A percentile compares a stretch with the other conserved stretches of the same genome.
Conservation (phyloP, 768 basidiomycete species). For the Kwoniella sp. region DNA sequence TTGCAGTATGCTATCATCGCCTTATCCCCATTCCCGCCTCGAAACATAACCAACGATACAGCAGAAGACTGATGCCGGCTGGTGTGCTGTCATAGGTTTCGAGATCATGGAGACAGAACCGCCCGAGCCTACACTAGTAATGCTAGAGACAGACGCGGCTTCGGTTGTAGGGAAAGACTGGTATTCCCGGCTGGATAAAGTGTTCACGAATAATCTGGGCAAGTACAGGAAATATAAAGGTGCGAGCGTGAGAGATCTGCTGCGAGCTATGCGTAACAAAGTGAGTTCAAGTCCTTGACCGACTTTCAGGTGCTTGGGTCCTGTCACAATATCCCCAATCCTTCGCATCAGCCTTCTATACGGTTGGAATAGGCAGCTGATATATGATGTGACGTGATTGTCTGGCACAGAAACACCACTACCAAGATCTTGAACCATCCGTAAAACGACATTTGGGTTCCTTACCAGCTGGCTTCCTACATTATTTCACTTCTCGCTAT, state of each 20-base stretch:
- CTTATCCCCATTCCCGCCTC: no score
- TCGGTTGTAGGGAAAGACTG: conserved; percentile 79
- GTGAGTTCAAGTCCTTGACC: conserved; percentile 58
- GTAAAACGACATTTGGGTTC: conserved; percentile 84
- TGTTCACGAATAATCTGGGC: conserved; percentile 90
- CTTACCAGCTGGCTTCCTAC: conserved; percentile 87
- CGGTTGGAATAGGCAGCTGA: no score
- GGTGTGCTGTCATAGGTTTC: conserved; percentile 60
- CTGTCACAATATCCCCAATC: no score
- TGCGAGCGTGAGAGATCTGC: conserved; percentile 81
- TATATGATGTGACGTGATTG: not conserved
- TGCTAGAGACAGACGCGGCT: conserved; percentile 70
- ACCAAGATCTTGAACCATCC: conserved; percentile 91
- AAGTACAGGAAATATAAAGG: conserved; percentile 98
- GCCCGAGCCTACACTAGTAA: conserved; percentile 70
- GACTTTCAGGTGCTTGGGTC: not conserved
- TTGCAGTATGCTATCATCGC: not conserved
- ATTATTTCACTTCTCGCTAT: conserved; percentile 91
- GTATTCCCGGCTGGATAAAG: conserved; percentile 79
- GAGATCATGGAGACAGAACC: conserved; percentile 97
- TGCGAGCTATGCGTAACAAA: conserved; percentile 93
- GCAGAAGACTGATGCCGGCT: no score
- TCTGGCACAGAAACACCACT: conserved; percentile 77
- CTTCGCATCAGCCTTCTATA: no score
- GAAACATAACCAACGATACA: no score